Evolutionary conservation across 2,329 filamentous ascomycete species (phyloP), one percentile per base, ranked within the genome.

Genomic region (Phaeosphaeria sp.): DNA sequence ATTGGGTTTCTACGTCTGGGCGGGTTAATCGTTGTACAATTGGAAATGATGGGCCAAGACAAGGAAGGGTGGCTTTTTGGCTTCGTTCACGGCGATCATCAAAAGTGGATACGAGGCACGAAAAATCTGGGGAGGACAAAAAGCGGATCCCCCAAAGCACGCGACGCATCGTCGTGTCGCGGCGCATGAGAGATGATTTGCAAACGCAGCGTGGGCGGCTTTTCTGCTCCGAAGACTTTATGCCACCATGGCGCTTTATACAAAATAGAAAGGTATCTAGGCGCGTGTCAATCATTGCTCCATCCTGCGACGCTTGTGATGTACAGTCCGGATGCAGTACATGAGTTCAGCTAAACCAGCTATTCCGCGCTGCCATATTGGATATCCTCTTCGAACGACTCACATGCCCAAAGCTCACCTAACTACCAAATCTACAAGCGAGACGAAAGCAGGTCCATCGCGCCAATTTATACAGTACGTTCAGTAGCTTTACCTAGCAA

Each of bases 131-230:
- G 27, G 27, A 13, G 44, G 22, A 17, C n/a, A 27, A 20, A 24
- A 25, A 24, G 11, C 11, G 11, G 11, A 36, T 36, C 8, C 30
- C 30, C 11, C 6, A n/a, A 13, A 13, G 30, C 11, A 36, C 30
- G 30, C 30, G 30, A 13, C 11, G 30, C 30, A 36, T 36, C 30
- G 45, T 53, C 50, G 50, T 49, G 40, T 45, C 43, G 48, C 48
- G 50, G 50, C 25, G 55, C 25, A 53, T 53, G 55, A 53, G 50
- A 42, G 25, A 50, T 30, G 49, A 56, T 52, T 52, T 39, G n/a
- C 20, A 3, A 52, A 49, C 13, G 50, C 24, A 57, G 55, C 50
- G 45, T 57, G 55, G 55, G 55, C 39, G 55, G 55, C n/a, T 46
- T 25, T 46, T 22, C 36, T 57, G 46, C 42, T 53, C 15, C 6